Evolutionary conservation across 805 yeast species (phyloP), one percentile per base, ranked within the genome.

Genomic region (Sungouiella thailandica): DNA sequence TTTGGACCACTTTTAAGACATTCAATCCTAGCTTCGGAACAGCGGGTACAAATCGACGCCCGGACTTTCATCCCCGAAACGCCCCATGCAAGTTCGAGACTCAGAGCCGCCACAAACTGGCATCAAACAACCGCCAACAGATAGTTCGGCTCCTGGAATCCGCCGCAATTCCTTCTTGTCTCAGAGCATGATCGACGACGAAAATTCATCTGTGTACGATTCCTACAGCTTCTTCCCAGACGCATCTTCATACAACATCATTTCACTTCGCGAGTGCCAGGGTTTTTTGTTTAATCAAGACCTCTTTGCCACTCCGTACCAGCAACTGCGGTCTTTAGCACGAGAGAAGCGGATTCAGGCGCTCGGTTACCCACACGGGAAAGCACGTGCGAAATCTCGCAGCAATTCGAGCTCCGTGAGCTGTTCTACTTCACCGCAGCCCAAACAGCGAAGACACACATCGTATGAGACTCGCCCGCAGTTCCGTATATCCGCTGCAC

Each of bases 241-340:
- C 17, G 29, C 52, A 3, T 35, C 55, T 2, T 46, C 58, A 31
- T 57, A 52, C 37, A 59, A 50, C 36, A 55, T 63, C 11, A 64
- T 79, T 23, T 66, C 74, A 11, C 58, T 79, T 25, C 67, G 65
- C 16, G 83, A 80, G 47, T 72, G 81, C 20, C 89, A 83, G 50
- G 93, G 93, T 3, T 83, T 82, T 47, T 57, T 74, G 2, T 83
- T 86, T 75, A 82, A 83, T 52, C 89, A 82, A 49, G 89, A 82
- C 47, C 57, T 81, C 29, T 83, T 81, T 65, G 89, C 87, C 2
- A 66, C 80, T 2, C 78, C 80, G 18, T 78, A 76, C 52, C 84
- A 80, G 48, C 89, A 82, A 37, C 65, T 56, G 55, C 43, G 57
- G 30, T 51, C 67, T 4, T 29, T 57, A 8, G 64, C 61, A 11